Percentiles rank a stretch among this genome's conserved stretches.
Evolutionary conservation across 257 asterid genomes (phyloP).

Genomic region (Solanum gracilifrons): DNA sequence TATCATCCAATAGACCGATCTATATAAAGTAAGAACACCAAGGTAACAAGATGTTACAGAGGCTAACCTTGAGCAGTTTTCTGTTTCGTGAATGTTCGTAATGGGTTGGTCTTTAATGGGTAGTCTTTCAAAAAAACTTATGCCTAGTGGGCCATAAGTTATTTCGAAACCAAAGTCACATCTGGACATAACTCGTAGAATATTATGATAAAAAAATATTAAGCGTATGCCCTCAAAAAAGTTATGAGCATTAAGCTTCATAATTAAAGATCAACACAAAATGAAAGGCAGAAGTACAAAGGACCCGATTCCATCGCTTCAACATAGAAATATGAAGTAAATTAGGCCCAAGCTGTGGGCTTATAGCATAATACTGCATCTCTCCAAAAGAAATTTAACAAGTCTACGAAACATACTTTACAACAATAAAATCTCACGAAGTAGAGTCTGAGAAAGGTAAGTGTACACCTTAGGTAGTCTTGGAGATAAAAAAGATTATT

Average conservation of each 20-base stretch:
- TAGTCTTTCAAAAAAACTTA: background rate
- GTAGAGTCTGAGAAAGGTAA: too few species aligned
- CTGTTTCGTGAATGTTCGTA: background rate
- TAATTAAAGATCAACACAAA: background rate
- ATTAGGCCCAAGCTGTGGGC: background rate
- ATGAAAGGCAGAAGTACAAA: background rate
- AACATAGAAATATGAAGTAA: background rate
- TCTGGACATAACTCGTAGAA: background rate
- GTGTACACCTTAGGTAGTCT: background rate
- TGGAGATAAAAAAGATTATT: background rate
- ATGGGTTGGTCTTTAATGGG: background rate
- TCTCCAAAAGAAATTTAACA: background rate
- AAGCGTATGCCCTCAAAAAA: background rate
- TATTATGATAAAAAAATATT: background rate
- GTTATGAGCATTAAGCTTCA: background rate
- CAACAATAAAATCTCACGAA: background rate
- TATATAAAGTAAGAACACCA: background rate
- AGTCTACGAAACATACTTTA: background rate
- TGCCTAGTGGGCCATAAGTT: background rate
- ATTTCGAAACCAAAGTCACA: background rate
- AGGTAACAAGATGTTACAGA: background rate
- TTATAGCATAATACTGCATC: background rate
- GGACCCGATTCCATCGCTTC: background rate
- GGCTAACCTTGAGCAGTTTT: background rate
- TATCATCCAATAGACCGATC: background rate